Evolutionary conservation across 2,329 filamentous ascomycete species (phyloP).

Genomic region (Hypoxylon sp.): DNA sequence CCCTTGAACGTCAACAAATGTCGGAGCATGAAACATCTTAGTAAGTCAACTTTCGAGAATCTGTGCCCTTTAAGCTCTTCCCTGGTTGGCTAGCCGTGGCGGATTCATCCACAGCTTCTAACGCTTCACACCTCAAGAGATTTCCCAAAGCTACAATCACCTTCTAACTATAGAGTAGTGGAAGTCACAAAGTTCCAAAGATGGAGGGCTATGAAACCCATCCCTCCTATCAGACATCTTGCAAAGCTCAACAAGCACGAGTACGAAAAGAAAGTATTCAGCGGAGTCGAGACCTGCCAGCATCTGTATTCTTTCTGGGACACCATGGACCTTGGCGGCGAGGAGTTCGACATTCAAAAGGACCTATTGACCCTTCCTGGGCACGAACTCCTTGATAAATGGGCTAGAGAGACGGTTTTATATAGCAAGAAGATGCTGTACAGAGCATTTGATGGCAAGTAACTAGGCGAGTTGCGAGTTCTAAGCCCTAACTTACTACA

Average conservation of each 20-base stretch:
- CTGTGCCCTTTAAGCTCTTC: background rate
- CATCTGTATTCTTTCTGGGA: background rate
- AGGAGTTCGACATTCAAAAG: background rate
- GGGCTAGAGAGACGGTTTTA: background rate
- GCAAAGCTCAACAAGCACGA: background rate
- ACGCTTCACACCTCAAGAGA: background rate
- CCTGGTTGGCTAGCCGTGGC: too few relatives aligned
- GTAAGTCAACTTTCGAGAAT: constrained; percentile 1
- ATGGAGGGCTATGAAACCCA: background rate
- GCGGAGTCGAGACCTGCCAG: background rate
- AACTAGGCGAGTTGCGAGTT: background rate
- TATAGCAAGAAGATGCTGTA: background rate
- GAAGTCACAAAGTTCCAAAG: background rate
- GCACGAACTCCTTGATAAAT: background rate
- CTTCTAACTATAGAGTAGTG: background rate
- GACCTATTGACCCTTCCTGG: background rate
- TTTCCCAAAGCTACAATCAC: background rate
- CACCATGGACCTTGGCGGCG: background rate
- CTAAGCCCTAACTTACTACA: background rate
- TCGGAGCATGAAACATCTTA: background rate
- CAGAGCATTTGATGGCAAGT: background rate
- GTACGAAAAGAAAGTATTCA: background rate
- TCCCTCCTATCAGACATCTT: background rate
- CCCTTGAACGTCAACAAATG: background rate
- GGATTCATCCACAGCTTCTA: background rate